Percentiles rank a stretch among this genome's conserved stretches.
Conservation (phyloP, 495 filamentous ascomycete species). For the Podospora australis region DNA sequence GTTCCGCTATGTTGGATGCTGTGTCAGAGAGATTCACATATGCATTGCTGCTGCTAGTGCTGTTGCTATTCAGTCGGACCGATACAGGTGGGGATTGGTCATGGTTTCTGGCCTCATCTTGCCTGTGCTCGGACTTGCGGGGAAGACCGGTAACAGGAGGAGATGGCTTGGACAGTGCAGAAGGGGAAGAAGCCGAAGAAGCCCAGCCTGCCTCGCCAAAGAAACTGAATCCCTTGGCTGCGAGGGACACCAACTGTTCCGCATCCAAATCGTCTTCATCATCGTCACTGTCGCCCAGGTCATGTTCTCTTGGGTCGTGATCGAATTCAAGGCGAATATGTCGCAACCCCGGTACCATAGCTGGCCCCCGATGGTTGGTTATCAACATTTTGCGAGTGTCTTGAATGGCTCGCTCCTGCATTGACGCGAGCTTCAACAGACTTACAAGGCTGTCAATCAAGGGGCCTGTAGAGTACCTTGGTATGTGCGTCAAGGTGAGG, state of each 20-base stretch:
- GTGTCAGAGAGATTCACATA: too few relatives aligned
- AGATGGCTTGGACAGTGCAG: neutral
- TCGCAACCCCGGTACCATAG: conserved; percentile 31
- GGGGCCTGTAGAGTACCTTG: conserved; percentile 33
- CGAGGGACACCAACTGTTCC: conserved; percentile 23
- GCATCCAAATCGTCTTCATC: conserved; percentile 16
- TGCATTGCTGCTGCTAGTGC: neutral
- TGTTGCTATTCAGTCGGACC: conserved; percentile 1
- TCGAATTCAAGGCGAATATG: conserved; percentile 40
- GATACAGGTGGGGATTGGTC: too few relatives aligned
- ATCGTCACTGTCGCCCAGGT: conserved; percentile 11
- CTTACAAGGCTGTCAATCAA: conserved; percentile 29
- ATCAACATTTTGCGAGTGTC: neutral
- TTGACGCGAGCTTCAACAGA: conserved; percentile 34
- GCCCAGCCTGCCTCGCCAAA: conserved; percentile 18
- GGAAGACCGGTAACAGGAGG: neutral
- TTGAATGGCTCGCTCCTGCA: conserved; percentile 33
- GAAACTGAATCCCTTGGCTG: conserved; percentile 27
- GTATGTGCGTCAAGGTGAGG: conserved; percentile 35
- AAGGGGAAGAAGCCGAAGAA: neutral
- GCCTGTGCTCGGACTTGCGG: neutral
- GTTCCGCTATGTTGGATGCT: too few relatives aligned
- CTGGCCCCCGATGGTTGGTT: conserved; percentile 16
- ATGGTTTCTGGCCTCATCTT: neutral
- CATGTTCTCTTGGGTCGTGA: conserved; percentile 26